Percentiles rank a stretch among this genome's conserved stretches.
Conservation (phyloP, 805 yeast species). For the Isabelozyma pseudorhagii region DNA sequence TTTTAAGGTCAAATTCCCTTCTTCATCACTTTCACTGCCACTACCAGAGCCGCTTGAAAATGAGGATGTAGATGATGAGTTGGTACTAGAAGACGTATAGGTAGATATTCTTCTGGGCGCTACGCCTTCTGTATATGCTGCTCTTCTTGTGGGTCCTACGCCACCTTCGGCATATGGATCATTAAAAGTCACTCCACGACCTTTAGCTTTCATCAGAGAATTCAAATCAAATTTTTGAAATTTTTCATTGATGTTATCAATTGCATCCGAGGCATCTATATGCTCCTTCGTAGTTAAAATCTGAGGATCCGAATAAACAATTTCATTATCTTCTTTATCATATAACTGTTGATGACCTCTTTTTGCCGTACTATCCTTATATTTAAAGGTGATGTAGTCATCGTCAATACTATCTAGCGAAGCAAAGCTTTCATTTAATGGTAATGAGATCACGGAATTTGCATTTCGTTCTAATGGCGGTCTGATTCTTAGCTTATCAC, state of each 20-base stretch:
- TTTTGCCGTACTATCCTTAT: conserved; percentile 27
- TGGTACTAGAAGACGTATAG: conserved; percentile 6
- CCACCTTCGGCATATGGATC: not conserved
- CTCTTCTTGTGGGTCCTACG: not conserved
- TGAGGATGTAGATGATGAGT: conserved; percentile 5
- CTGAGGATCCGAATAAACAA: not conserved
- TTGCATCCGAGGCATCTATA: not conserved
- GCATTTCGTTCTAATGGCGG: conserved; percentile 14
- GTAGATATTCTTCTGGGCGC: conserved; percentile 10
- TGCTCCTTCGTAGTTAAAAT: not conserved
- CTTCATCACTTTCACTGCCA: conserved; percentile 28
- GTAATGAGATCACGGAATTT: conserved; percentile 72
- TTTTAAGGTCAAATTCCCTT: conserved; percentile 42
- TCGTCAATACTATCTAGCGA: conserved; percentile 69
- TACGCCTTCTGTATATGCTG: conserved; percentile 8
- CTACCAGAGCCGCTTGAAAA: conserved; percentile 7
- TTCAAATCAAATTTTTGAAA: conserved; percentile 35
- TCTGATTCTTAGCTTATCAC: conserved; percentile 12
- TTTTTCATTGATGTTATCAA: conserved; percentile 24
- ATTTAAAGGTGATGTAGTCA: conserved; percentile 45
- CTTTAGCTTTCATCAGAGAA: conserved; percentile 29
- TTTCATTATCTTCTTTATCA: not conserved
- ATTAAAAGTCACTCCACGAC: not conserved
- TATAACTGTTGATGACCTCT: not conserved
- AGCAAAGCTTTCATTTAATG: conserved; percentile 73